These are phyloP conservation scores for Xylariaceae sp. DNA, from an alignment of 2,329 filamentous ascomycete genomes.

Conservation along the genomic window DNA sequence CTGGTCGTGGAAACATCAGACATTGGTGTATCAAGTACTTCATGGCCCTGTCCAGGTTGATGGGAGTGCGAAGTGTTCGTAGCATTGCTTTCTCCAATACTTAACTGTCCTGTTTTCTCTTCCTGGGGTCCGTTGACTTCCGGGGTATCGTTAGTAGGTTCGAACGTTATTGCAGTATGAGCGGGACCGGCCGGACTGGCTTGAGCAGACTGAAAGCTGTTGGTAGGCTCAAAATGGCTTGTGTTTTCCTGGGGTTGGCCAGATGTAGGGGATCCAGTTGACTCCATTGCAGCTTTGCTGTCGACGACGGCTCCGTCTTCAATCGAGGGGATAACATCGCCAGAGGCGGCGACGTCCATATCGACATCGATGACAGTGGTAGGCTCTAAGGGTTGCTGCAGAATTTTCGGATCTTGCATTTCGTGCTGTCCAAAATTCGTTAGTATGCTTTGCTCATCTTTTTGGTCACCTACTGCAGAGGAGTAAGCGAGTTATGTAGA, in stretches of 20 bases:
- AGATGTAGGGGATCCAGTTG: not conserved
- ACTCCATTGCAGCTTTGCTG: not conserved
- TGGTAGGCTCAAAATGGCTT: too few relatives aligned
- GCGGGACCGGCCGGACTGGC: not conserved
- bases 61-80: slow-evolving; percentile 17
- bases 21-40: slow-evolving; percentile 15
- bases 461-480: not conserved
- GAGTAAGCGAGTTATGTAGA: not conserved
- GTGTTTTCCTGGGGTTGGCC: not conserved
- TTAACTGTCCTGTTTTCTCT: not conserved
- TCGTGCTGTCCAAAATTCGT: slow-evolving; percentile 36
- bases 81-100: not conserved
- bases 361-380: slow-evolving; percentile 5
- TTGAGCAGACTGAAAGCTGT: too few relatives aligned
- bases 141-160: not conserved
- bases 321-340: slow-evolving; percentile 2
- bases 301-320: not conserved
- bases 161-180: not conserved
- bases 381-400: slow-evolving; percentile 41
- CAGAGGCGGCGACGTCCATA: not conserved
- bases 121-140: not conserved
- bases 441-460: slow-evolving; percentile 1
- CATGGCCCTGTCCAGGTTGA: slow-evolving; percentile 19
- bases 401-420: slow-evolving; percentile 64
- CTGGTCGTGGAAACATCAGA: slow-evolving; percentile 27